These are phyloP conservation scores for Plasmodium ovale DNA, from an alignment of 169 alveolate genomes.

Conservation along the genomic window DNA sequence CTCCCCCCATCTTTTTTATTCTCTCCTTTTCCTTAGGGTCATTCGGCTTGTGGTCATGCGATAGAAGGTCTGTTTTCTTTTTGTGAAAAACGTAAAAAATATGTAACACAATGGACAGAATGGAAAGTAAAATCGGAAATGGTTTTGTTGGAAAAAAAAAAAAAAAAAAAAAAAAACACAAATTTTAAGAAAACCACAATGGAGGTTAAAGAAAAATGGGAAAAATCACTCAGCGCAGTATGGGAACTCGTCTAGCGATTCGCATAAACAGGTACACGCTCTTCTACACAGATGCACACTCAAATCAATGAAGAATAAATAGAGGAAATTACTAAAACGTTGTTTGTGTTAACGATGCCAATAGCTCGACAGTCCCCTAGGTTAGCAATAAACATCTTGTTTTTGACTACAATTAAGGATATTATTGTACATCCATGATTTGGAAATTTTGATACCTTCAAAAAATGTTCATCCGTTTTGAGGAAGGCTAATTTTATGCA, in stretches of 20 bases:
- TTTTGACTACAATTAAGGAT: constrained; percentile 41
- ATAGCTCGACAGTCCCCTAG: constrained; percentile 76
- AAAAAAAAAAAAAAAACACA: background rate
- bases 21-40: constrained; percentile 75
- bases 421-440: constrained; percentile 69
- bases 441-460: constrained; percentile 56
- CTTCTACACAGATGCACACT: background rate
- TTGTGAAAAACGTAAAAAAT: background rate
- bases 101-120: background rate
- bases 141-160: too few relatives aligned
- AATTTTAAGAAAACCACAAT: too few relatives aligned
- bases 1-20: constrained; percentile 75
- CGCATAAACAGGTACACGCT: too few relatives aligned
- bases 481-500: constrained; percentile 52
- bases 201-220: background rate
- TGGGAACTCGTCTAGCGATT: background rate
- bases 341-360: constrained; percentile 51
- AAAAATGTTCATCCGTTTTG: constrained; percentile 68
- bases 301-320: background rate
- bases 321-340: constrained; percentile 19
- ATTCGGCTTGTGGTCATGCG: constrained; percentile 69
- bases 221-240: background rate
- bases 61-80: constrained; percentile 46
- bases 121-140: background rate
- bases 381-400: constrained; percentile 70